Evolutionary conservation across 2,329 filamentous ascomycete genomes (phyloP).

Genomic region (Nigrospora oryzae): DNA sequence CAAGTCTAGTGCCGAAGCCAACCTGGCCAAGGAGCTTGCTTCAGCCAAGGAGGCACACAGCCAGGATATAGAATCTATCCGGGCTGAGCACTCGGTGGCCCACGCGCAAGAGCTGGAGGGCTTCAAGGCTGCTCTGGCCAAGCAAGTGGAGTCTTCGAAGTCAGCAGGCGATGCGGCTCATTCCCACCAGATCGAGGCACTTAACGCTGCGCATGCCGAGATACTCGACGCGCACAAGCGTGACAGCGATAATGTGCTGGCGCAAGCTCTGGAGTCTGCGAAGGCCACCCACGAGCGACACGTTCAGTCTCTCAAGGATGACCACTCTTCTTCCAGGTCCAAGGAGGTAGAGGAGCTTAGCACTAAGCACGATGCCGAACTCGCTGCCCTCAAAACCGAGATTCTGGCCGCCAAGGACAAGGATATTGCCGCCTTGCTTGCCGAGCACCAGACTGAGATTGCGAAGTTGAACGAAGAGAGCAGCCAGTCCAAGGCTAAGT

Average conservation of each 20-base stretch:
- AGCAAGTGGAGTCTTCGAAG: slow-evolving; percentile 22
- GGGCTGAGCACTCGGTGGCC: slow-evolving; percentile 17
- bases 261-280: slow-evolving; percentile 6
- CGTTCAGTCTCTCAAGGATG: slow-evolving; percentile 3
- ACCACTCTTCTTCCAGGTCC: slow-evolving; percentile 3
- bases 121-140: slow-evolving; percentile 20
- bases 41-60: slow-evolving; percentile 17
- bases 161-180: slow-evolving; percentile 8
- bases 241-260: slow-evolving; percentile 8
- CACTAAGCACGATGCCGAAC: slow-evolving; percentile 2
- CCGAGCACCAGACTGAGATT: slow-evolving; percentile 18
- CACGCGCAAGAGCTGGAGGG: slow-evolving; percentile 20
- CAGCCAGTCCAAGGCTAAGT: slow-evolving; percentile 14
- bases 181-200: slow-evolving; percentile 6
- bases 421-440: slow-evolving; percentile 19
- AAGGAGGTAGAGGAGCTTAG: slow-evolving; percentile 1
- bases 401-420: slow-evolving; percentile 3
- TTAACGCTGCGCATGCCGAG: slow-evolving; percentile 16
- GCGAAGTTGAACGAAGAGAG: slow-evolving; percentile 20
- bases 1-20: slow-evolving; percentile 1
- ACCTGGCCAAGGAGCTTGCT: slow-evolving; percentile 15
- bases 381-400: slow-evolving; percentile 8
- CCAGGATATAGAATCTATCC: slow-evolving; percentile 17
- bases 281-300: slow-evolving; percentile 2
- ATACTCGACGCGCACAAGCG: slow-evolving; percentile 22